phyloP scores from a whole-genome alignment of 1,139 yeast species.

The Sugiyamaella paludigena region DNA sequence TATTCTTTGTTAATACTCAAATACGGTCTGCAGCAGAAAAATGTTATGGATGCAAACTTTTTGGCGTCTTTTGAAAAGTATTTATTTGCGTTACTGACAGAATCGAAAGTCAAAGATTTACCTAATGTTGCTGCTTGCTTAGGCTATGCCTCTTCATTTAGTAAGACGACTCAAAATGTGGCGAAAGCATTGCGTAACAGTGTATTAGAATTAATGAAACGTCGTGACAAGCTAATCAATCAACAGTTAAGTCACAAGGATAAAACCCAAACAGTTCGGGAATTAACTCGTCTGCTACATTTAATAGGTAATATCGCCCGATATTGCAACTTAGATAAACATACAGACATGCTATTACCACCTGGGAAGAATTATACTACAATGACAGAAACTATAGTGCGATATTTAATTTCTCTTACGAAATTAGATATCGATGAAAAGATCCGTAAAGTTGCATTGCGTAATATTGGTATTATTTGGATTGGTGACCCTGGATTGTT shows the following conservation, averaged over 20 bases:
- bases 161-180: constrained; percentile 48
- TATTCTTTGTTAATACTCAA: constrained; percentile 54
- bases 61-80: constrained; percentile 50
- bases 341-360: constrained; percentile 41
- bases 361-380: constrained; percentile 45
- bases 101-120: constrained; percentile 44
- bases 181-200: constrained; percentile 63
- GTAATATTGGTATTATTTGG: constrained; percentile 57
- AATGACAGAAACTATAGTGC: constrained; percentile 54
- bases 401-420: constrained; percentile 55
- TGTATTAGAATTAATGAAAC: constrained; percentile 42
- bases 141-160: constrained; percentile 52
- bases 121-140: constrained; percentile 68
- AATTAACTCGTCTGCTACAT: constrained; percentile 34
- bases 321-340: constrained; percentile 56
- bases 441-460: constrained; percentile 52
- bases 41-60: constrained; percentile 52
- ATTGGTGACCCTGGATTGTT: constrained; percentile 61
- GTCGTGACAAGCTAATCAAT: neutral
- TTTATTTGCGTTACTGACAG: constrained; percentile 49
- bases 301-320: constrained; percentile 70
- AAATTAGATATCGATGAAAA: constrained; percentile 35
- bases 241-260: neutral
- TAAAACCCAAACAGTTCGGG: neutral
- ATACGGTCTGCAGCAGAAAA: constrained; percentile 45